Conservation (phyloP, 176 grass and related monocot species). For the Aegilops bicornis region DNA sequence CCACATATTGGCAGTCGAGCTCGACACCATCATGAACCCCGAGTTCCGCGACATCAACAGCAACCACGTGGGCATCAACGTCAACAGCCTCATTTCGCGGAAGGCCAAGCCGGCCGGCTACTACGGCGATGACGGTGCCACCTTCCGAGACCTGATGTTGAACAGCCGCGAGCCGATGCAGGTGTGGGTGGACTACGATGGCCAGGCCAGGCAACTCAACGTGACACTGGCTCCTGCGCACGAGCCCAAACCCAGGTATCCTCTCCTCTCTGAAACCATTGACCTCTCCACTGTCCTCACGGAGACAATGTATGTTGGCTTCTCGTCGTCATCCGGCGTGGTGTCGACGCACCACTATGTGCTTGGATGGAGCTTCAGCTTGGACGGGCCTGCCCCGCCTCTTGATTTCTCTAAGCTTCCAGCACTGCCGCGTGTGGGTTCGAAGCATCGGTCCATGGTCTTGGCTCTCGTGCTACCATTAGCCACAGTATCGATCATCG, state of each 20-base stretch:
- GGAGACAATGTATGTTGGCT: constrained; percentile 27
- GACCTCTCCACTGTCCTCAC: constrained; percentile 14
- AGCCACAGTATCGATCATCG: not conserved
- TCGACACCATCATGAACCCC: constrained; percentile 33
- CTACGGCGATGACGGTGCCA: not conserved
- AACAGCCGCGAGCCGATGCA: constrained; percentile 23
- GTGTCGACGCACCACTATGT: constrained; percentile 21
- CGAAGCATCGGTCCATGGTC: not conserved
- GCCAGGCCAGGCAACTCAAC: not conserved
- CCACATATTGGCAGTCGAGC: constrained; percentile 35
- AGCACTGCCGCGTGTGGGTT: not conserved
- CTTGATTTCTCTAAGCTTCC: constrained; percentile 29
- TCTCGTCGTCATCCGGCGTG: constrained; percentile 13
- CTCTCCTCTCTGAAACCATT: constrained; percentile 2
- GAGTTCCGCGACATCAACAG: constrained; percentile 27
- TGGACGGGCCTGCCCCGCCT: not conserved
- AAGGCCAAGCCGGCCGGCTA: not conserved
- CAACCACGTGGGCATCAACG: constrained; percentile 68
- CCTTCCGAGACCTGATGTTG: not conserved
- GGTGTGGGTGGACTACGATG: not conserved
- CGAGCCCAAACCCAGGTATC: not conserved
- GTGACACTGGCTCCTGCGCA: not conserved
- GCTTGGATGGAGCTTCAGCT: constrained; percentile 41
- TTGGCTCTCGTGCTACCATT: not conserved
- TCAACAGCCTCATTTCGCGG: constrained; percentile 44